Conservation (phyloP, 352 stramenopile genomes). For the Peronospora destructor region DNA sequence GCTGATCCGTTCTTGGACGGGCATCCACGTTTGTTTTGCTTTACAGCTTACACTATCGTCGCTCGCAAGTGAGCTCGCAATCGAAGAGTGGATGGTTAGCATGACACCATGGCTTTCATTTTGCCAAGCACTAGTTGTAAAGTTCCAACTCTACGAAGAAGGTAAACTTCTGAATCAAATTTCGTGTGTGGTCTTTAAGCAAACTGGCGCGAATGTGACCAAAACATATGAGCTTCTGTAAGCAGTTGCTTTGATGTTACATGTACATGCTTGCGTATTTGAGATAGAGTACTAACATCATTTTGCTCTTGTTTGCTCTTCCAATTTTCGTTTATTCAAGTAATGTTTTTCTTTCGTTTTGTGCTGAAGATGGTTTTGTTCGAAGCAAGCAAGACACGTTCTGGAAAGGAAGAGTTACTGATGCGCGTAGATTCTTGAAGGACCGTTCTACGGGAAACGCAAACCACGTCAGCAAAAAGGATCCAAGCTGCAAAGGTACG, state of each 20-base stretch:
- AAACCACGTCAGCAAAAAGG: constrained; percentile 60
- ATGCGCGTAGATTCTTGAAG: constrained; percentile 46
- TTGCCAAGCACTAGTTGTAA: too few relatives aligned
- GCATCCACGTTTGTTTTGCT: constrained; percentile 23
- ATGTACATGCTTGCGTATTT: neutral
- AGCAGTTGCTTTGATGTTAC: neutral
- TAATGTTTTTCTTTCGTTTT: too few relatives aligned
- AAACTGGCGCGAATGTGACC: too few relatives aligned
- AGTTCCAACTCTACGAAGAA: neutral
- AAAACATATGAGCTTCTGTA: too few relatives aligned
- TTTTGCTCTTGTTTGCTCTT: too few relatives aligned
- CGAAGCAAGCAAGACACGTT: too few relatives aligned
- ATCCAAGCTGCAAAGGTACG: constrained; percentile 60
- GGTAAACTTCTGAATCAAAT: neutral
- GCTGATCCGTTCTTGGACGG: constrained; percentile 14
- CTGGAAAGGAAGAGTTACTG: too few relatives aligned
- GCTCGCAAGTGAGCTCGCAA: constrained; percentile 22
- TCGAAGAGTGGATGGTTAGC: neutral
- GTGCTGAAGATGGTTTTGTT: too few relatives aligned
- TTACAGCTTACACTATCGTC: constrained; percentile 21
- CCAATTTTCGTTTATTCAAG: too few relatives aligned
- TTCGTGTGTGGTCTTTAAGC: too few relatives aligned
- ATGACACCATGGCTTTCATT: neutral
- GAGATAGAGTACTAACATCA: constrained; percentile 29
- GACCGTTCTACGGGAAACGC: constrained; percentile 68